These are phyloP conservation scores for Pichia sp. DNA, from an alignment of 1,139 yeast genomes.

Conservation along the genomic window DNA sequence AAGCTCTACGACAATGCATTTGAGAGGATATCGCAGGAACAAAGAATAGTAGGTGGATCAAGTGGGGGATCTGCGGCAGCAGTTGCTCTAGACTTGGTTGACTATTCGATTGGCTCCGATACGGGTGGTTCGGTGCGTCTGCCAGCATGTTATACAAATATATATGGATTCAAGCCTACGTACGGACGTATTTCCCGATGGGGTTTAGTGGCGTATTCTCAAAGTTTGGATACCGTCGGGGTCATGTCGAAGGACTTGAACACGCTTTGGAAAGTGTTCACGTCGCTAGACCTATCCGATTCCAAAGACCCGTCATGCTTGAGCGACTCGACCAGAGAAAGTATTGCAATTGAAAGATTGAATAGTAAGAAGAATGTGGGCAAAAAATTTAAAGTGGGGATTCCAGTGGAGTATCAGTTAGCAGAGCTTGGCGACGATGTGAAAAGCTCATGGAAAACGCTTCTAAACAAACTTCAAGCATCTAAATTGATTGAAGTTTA, in stretches of 20 bases:
- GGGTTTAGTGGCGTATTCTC: slow-evolving; percentile 93
- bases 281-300: slow-evolving; percentile 57
- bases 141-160: slow-evolving; percentile 85
- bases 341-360: slow-evolving; percentile 18
- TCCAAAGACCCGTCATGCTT: slow-evolving; percentile 77
- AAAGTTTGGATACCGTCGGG: slow-evolving; percentile 92
- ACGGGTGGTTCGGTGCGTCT: slow-evolving; percentile 95
- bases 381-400: slow-evolving; percentile 51
- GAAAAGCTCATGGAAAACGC: slow-evolving; percentile 42
- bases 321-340: slow-evolving; percentile 35
- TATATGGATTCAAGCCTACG: slow-evolving; percentile 85
- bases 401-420: slow-evolving; percentile 63
- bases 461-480: slow-evolving; percentile 41
- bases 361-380: slow-evolving; percentile 8
- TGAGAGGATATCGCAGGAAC: slow-evolving; percentile 19
- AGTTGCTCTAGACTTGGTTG: slow-evolving; percentile 65
- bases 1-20: slow-evolving; percentile 4
- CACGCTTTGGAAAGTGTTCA: slow-evolving; percentile 46
- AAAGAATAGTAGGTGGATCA: slow-evolving; percentile 76
- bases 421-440: slow-evolving; percentile 50
- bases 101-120: slow-evolving; percentile 83
- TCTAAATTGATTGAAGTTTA: slow-evolving; percentile 50
- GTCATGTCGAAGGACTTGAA: slow-evolving; percentile 52
- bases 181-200: slow-evolving; percentile 88
- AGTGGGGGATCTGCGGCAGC: slow-evolving; percentile 97